Evolutionary conservation across 2,329 filamentous ascomycete genomes (phyloP), one percentile per base, ranked within the genome.

Genomic region (Dactylellina drechsleri): DNA sequence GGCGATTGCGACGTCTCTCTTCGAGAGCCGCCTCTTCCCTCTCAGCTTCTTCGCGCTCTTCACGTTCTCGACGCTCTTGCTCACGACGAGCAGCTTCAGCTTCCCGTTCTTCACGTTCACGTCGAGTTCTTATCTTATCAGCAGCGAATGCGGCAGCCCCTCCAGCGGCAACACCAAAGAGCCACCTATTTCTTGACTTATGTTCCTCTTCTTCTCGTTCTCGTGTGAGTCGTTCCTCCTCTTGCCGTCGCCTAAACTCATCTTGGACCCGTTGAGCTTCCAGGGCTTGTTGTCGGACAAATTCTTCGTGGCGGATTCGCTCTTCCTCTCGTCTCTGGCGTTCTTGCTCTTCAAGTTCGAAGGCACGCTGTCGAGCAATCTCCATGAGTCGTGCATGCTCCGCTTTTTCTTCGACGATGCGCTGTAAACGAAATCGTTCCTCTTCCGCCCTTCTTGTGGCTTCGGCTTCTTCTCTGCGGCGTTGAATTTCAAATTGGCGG

Each of bases 401-500:
- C 4, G 70, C 70, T 52, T 74, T 49, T 45, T 74, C 70, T 36
- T 74, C 70, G 31, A 62, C 70, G 40, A 74, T 74, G 36, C 70
- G 70, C 23, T 67, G 62, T 36, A 76, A 41, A 65, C 54, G 64
- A 31, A 70, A 20, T 20, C 71, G 71, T 36, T 76, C 71, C 49
- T 76, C 58, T 49, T 76, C 64, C 4, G 61, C 71, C 59, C 62
- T 23, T 50, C 71, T 66, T 40, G 59, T 57, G 40, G 52, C 28
- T 70, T 76, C 59, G 26, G 60, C 71, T 23, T 61, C 53, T 58
- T 76, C 65, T 61, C 53, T 28, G 8, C 20, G 57, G 4, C 65
- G 71, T 16, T 64, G 23, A 45, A 65, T 66, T 47, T 76, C 71
- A 28, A 47, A 59, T 60, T 60, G 71, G 15, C 65, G 64, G n/a